Evolutionary conservation across 2,329 filamentous ascomycete genomes (phyloP).

Genomic region (Epichloe gansuensis): DNA sequence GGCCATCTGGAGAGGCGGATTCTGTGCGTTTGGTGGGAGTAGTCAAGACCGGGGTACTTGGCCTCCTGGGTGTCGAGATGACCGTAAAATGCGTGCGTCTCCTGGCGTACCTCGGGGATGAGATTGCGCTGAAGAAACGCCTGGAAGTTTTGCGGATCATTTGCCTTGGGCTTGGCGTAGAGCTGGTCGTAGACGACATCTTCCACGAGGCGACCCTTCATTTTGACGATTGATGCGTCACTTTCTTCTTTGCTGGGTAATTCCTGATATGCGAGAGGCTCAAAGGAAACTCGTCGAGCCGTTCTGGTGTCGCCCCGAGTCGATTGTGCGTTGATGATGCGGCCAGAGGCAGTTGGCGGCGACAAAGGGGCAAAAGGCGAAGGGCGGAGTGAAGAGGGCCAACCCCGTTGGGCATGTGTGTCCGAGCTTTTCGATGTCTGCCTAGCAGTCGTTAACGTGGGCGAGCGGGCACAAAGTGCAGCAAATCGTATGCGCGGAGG

Average conservation of each 20-base stretch:
- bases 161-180: slow-evolving; percentile 54
- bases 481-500: not conserved
- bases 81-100: slow-evolving; percentile 68
- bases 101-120: slow-evolving; percentile 66
- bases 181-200: slow-evolving; percentile 64
- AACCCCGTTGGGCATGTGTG: not conserved
- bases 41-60: slow-evolving; percentile 72
- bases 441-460: not conserved
- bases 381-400: not conserved
- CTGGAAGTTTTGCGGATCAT: slow-evolving; percentile 60
- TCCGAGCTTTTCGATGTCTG: not conserved
- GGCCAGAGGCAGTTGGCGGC: not conserved
- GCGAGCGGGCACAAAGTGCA: not conserved
- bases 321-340: not conserved
- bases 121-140: slow-evolving; percentile 58
- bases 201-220: slow-evolving; percentile 62
- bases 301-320: too few relatives aligned
- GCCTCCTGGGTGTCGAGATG: slow-evolving; percentile 69
- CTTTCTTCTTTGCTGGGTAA: not conserved
- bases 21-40: slow-evolving; percentile 59
- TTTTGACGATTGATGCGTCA: slow-evolving; percentile 23
- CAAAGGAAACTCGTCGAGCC: too few relatives aligned
- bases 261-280: not conserved
- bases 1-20: slow-evolving; percentile 66
- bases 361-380: not conserved